Percentiles rank a stretch among this genome's conserved stretches.
Evolutionary conservation across 108 stramenopile species (phyloP).

Genomic region (Thalassiosira profunda): DNA sequence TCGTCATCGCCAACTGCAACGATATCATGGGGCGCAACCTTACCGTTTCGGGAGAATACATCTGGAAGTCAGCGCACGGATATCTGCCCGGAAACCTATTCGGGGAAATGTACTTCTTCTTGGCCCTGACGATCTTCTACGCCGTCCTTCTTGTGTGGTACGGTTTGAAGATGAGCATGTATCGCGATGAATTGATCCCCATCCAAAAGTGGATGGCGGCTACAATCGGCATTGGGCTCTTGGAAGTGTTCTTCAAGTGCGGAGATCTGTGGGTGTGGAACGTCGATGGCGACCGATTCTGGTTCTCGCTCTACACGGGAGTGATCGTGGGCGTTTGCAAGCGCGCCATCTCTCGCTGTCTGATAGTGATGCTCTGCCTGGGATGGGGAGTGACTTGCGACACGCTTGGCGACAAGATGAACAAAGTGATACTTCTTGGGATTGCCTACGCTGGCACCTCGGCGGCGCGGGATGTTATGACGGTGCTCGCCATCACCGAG

Average conservation of each 20-base stretch:
- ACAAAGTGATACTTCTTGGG: conserved; percentile 67
- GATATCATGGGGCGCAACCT: conserved; percentile 63
- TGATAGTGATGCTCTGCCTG: conserved; percentile 83
- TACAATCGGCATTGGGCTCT: conserved; percentile 73
- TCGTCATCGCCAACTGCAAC: conserved; percentile 87
- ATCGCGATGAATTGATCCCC: conserved; percentile 74
- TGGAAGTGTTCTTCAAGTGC: conserved; percentile 72
- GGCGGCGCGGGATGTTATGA: conserved; percentile 68
- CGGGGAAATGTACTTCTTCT: conserved; percentile 86
- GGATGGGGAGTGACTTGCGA: conserved; percentile 92
- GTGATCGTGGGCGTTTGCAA: conserved; percentile 80
- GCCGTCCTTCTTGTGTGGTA: conserved; percentile 63
- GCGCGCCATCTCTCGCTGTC: conserved; percentile 74
- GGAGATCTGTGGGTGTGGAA: conserved; percentile 90
- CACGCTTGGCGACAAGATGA: conserved; percentile 66
- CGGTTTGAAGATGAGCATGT: conserved; percentile 60
- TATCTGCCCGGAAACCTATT: conserved; percentile 89
- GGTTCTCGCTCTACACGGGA: conserved; percentile 74
- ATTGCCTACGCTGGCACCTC: conserved; percentile 64
- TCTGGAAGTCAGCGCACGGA: conserved; percentile 77
- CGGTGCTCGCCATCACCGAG: conserved; percentile 73
- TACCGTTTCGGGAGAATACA: conserved; percentile 64
- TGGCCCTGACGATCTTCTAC: conserved; percentile 52
- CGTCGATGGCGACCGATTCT: conserved; percentile 73
- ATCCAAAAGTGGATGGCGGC: conserved; percentile 86